Evolutionary conservation across 495 filamentous ascomycete species (phyloP).

Genomic region (Hypoxylon fuscum): DNA sequence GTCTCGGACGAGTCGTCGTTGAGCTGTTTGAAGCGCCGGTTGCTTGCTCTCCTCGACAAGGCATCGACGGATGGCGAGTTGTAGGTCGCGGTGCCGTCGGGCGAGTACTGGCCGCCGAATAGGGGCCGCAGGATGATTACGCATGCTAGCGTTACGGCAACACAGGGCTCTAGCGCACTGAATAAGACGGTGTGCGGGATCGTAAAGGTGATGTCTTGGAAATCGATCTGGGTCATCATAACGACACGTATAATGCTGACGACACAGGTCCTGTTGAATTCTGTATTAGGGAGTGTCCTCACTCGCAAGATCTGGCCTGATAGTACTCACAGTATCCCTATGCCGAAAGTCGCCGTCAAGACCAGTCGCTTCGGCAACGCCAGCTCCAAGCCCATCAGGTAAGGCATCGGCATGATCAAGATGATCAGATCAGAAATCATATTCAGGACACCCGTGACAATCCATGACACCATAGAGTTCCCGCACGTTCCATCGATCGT

Average conservation of each 20-base stretch:
- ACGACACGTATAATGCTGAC: constrained; percentile 36
- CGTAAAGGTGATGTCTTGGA: constrained; percentile 39
- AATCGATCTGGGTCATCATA: constrained; percentile 38
- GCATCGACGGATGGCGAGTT: constrained; percentile 15
- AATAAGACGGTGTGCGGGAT: constrained; percentile 37
- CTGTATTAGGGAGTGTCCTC: neutral
- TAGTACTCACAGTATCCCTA: constrained; percentile 41
- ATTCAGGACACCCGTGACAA: constrained; percentile 38
- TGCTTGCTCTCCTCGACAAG: constrained; percentile 26
- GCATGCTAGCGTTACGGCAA: constrained; percentile 41
- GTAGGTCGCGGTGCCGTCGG: constrained; percentile 30
- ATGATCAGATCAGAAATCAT: constrained; percentile 44
- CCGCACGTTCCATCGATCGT: constrained; percentile 41
- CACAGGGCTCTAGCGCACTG: constrained; percentile 40
- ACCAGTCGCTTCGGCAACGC: constrained; percentile 37
- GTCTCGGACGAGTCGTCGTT: constrained; percentile 45
- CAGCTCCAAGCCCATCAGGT: constrained; percentile 36
- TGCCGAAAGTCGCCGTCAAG: constrained; percentile 36
- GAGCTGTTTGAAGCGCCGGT: constrained; percentile 39
- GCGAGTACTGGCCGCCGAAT: constrained; percentile 32
- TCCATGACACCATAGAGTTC: constrained; percentile 37
- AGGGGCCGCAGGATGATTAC: constrained; percentile 43
- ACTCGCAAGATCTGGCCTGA: neutral
- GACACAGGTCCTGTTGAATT: constrained; percentile 34
- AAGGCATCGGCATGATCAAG: constrained; percentile 42